phyloP scores from a whole-genome alignment of 805 yeast species.

The Kluyveromyces nonfermentans region DNA sequence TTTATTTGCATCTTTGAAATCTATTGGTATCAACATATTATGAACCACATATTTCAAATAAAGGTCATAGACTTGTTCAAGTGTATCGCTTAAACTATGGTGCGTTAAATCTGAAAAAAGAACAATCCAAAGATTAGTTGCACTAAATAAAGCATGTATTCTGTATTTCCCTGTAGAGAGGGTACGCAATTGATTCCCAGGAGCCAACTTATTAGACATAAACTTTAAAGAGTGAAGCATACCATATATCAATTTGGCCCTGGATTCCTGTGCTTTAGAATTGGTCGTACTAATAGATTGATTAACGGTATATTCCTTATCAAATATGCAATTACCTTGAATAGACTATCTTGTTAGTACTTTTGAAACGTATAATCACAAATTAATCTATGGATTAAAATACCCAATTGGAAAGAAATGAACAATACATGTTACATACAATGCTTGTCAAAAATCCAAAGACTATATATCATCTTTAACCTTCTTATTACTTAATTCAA shows the following conservation, averaged over 20 bases:
- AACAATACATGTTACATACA: slow-evolving; percentile 34
- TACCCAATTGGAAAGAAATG: neutral
- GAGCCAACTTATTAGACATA: slow-evolving; percentile 48
- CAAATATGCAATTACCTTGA: slow-evolving; percentile 63
- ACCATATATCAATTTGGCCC: slow-evolving; percentile 79
- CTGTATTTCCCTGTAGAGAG: slow-evolving; percentile 68
- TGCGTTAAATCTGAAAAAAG: slow-evolving; percentile 53
- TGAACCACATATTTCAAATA: slow-evolving; percentile 24
- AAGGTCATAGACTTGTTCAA: slow-evolving; percentile 26
- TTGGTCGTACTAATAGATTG: slow-evolving; percentile 35
- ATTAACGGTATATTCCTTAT: slow-evolving; percentile 55
- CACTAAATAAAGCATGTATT: slow-evolving; percentile 71
- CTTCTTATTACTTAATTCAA: too few relatives aligned
- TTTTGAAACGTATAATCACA: too few relatives aligned
- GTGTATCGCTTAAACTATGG: slow-evolving; percentile 19
- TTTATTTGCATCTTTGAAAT: slow-evolving; percentile 22
- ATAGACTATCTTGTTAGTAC: neutral
- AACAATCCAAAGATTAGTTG: slow-evolving; percentile 69
- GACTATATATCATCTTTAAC: slow-evolving; percentile 47
- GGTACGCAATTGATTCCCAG: slow-evolving; percentile 25
- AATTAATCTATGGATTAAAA: slow-evolving; percentile 1
- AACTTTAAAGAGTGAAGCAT: slow-evolving; percentile 70
- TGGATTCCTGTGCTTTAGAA: slow-evolving; percentile 52
- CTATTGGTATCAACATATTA: slow-evolving; percentile 25
- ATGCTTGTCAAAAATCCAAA: slow-evolving; percentile 88